These are phyloP conservation scores for Peltaster fructicola DNA, from an alignment of 2,329 filamentous ascomycete genomes.

Conservation along the genomic window DNA sequence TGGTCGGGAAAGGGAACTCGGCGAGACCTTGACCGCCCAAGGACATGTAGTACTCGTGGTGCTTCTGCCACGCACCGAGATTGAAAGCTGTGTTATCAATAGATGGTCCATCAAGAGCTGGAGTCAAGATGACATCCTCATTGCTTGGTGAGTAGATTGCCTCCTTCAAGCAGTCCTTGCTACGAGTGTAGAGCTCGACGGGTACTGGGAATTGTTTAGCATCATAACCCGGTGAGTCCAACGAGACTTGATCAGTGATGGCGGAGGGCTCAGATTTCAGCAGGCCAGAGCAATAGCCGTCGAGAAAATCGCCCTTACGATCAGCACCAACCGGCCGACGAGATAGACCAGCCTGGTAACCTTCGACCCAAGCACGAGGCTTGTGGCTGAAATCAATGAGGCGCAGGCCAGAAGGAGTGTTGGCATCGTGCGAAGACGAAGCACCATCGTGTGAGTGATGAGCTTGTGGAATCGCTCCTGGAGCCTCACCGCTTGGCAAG, in stretches of 20 bases:
- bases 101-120: constrained; percentile 12
- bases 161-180: constrained; percentile 16
- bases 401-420: background rate
- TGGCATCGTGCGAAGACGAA: background rate
- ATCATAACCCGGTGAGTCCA: constrained; percentile 11
- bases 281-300: constrained; percentile 19
- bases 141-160: constrained; percentile 16
- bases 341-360: constrained; percentile 16
- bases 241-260: constrained; percentile 5
- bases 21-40: constrained; percentile 4
- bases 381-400: constrained; percentile 11
- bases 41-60: constrained; percentile 3
- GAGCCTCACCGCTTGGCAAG: no score
- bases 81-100: constrained; percentile 10
- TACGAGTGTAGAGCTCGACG: constrained; percentile 9
- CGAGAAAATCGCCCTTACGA: constrained; percentile 13
- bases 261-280: constrained; percentile 10
- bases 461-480: no score
- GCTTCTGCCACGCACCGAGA: constrained; percentile 17
- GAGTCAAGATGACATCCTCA: constrained; percentile 17
- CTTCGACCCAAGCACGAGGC: constrained; percentile 16
- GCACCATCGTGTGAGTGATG: no score
- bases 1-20: constrained; percentile 10
- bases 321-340: constrained; percentile 12
- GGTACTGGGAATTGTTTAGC: constrained; percentile 12